These are phyloP conservation scores for Candida sithepensis DNA, from an alignment of 805 yeast species.

Conservation along the genomic window DNA sequence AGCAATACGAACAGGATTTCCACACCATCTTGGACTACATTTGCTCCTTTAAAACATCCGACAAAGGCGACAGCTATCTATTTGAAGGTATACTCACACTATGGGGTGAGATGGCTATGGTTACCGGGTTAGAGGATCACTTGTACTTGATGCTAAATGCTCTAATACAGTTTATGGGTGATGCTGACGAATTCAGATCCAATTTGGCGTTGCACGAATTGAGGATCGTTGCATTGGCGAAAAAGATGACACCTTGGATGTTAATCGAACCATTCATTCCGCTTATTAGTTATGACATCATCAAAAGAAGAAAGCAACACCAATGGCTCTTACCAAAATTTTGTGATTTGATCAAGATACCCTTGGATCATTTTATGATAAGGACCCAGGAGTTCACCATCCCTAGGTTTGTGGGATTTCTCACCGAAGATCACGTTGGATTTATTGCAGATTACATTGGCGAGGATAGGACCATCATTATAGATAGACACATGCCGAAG, in stretches of 20 bases:
- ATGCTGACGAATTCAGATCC: constrained; percentile 58
- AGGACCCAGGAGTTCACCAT: constrained; percentile 72
- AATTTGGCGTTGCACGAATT: constrained; percentile 68
- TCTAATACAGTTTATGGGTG: constrained; percentile 63
- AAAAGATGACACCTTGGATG: constrained; percentile 69
- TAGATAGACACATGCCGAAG: constrained; percentile 45
- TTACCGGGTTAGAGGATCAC: constrained; percentile 58
- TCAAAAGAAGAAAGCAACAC: constrained; percentile 47
- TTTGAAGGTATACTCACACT: constrained; percentile 59
- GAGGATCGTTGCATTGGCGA: constrained; percentile 51
- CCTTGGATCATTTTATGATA: constrained; percentile 56
- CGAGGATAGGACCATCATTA: constrained; percentile 43
- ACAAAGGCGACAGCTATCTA: constrained; percentile 31
- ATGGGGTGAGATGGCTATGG: constrained; percentile 62
- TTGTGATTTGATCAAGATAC: constrained; percentile 62
- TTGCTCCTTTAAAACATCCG: constrained; percentile 38
- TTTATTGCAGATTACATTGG: constrained; percentile 55
- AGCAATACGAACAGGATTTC: constrained; percentile 40
- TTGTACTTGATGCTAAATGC: constrained; percentile 63
- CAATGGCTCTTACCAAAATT: constrained; percentile 55
- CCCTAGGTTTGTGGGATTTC: constrained; percentile 69
- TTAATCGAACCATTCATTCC: constrained; percentile 77
- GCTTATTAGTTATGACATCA: constrained; percentile 59
- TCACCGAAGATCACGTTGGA: constrained; percentile 58
- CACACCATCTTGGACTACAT: constrained; percentile 40